Evolutionary conservation across 768 basidiomycete species (phyloP), one percentile per base, ranked within the genome.

Genomic region (Lyophyllum decastes): DNA sequence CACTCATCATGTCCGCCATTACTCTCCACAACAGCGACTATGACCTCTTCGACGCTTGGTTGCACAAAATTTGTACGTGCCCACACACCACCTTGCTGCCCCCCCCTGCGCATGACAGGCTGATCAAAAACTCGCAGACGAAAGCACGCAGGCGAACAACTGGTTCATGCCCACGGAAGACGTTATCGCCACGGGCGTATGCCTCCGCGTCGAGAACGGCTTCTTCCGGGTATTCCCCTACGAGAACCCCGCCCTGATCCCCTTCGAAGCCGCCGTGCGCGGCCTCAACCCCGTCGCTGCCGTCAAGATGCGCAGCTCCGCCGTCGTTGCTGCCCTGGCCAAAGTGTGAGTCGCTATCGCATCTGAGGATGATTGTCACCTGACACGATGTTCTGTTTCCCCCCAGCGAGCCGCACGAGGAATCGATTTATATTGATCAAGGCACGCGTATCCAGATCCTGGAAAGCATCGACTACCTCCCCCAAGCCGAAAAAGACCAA

Each of bases 361-460:
- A 38, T 17, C 30, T 11, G 30, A 30, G 30, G 30, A 38, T 33
- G 24, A 26, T 21, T n/a, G 33, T 52, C 58, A 49, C 43, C 45
- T 46, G 33, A 47, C 58, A 10, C 30, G 5, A 10, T 7, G 51
- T 35, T 12, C 21, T 14, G 40, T 61, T 17, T 52, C 55, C 5
- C 10, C 24, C 6, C 70, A 88, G 86, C 4, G 76, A 77, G 41
- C 78, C 82, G 7, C 73, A 80, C 33, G 81, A 81, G 16, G 69
- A 73, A 27, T 84, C 81, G 43, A 80, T 90, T 51, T 84, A 83
- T 64, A 85, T 95, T 60, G 92, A 94, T 71, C 74, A 78, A 51
- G 84, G 90, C 64, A 94, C 92, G 0, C 88, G 92, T 30, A 94
- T 95, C 52, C 93, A 95, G 68, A 85, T 95, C 58, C 72, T 95